Evolutionary conservation across 139 green algal genomes (phyloP), one percentile per base, ranked within the genome.

Genomic region (Astrephomene gubernaculifera): DNA sequence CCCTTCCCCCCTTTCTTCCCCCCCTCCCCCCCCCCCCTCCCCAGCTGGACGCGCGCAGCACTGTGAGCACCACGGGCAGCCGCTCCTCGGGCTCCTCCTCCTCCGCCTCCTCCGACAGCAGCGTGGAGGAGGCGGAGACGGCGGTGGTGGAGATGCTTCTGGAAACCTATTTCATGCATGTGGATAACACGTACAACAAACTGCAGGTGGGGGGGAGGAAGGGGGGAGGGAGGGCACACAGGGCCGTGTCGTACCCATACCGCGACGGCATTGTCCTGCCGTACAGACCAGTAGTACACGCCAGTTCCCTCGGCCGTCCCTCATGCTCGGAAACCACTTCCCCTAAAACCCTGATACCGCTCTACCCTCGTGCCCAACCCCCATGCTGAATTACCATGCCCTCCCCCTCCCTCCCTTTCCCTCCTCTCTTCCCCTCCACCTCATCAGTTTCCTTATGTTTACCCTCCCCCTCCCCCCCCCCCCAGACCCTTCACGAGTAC

Each of bases 131-230:
- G 81, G 90, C 86, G 69, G 89, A 93, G 87, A 90, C 92, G 73
- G 89, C 91, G 35, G 88, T 94, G 87, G 94, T 96, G 70, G 94
- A 96, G 88, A 95, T 95, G 92, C 60, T 96, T 21, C 83, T 96
- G 87, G 94, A 96, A 86, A 85, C 90, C 3, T 96, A 96, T 78
- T 92, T 92, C 80, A 89, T 92, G 89, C 61, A 89, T 44, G 60
- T 88, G 36, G 71, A 90, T 76, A 96, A 96, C 64, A 93, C 89
- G 25, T 93, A 88, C 90, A 96, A 96, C 87, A 92, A 93, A 80
- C 88, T 97, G 73, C 86, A 94, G 87, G 94, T 93, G 52, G 87
- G 85, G 86, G 27, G 93, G 12, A 17, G 17, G 49, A 17, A 17
- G 49, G 49, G 49, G 12, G 49, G 93, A 96, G 64, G 94, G 96